Evolutionary conservation across 225 moss, liverwort and hornwort genomes (phyloP).

Genomic region (Marchantia paleacea): DNA sequence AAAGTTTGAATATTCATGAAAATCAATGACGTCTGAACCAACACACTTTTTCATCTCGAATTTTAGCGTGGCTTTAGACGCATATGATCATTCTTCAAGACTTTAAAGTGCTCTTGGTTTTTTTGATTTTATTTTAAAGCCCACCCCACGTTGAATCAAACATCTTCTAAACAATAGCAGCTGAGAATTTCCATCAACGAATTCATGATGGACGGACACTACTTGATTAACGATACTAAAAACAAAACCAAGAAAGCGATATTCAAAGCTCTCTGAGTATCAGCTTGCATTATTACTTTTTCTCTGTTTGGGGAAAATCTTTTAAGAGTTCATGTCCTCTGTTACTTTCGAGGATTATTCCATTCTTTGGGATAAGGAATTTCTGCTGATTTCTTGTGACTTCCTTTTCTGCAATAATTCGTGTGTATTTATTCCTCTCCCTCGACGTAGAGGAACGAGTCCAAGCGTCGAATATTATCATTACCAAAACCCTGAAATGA

Average conservation of each 20-base stretch:
- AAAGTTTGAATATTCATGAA: not conserved
- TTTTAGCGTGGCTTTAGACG: not conserved
- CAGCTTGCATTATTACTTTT: not conserved
- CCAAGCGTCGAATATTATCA: not conserved
- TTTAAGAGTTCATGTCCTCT: not conserved
- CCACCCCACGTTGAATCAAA: not conserved
- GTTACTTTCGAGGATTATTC: too few relatives aligned
- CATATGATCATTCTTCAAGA: not conserved
- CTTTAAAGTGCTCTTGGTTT: not conserved
- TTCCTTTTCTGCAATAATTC: not conserved
- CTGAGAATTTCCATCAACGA: too few relatives aligned
- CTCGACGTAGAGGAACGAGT: not conserved
- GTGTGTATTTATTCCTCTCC: not conserved
- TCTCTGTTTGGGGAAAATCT: not conserved
- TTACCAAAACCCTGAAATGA: not conserved
- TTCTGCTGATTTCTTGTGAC: not conserved
- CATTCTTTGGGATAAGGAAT: not conserved
- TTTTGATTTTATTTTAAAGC: not conserved
- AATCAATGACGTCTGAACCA: not conserved
- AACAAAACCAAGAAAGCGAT: not conserved
- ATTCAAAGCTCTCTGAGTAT: not conserved
- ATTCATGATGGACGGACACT: too few relatives aligned
- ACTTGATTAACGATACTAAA: too few relatives aligned
- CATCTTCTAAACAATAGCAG: too few relatives aligned
- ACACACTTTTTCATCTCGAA: not conserved